Base-by-base conservation (phyloP, 768 basidiomycete species). In the Glaciozyma martinii region DNA sequence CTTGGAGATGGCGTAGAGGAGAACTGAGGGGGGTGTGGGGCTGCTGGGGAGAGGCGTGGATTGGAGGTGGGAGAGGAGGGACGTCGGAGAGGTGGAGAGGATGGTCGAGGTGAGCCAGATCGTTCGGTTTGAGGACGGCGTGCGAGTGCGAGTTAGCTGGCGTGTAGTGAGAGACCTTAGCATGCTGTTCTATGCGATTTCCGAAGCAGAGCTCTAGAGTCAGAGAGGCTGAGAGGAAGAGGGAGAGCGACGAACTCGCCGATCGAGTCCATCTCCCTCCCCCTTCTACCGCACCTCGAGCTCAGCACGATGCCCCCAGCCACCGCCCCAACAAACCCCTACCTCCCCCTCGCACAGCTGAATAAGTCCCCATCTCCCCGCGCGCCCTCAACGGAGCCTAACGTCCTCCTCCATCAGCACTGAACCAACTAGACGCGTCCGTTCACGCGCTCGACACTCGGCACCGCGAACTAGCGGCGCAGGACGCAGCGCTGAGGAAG, bases 1-100 rank as follows among this genome's bases (percentile, higher is more conserved):
- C 54, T 70, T 70, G 32, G 56, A 59, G n/a, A 70, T n/a, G 16
- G 62, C 43, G 56, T 42, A 66, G 37, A 63, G 16, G 10, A 56
- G 37, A 1, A 58, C 5, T 1, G 37, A 1, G 9, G 50, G 1
- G 5, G 47, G 13, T 12, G 21, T 27, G 9, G 43, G n/a, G 46
- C 1, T 27, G n/a, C 43, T 9, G 9, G 42, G 19, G 6, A 6
- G 47, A 6, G 57, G 57, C 1, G 42, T 30, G 57, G 12, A 4
- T 8, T 16, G 25, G 43, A 58, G 43, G 25, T 46, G 57, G 1
- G 21, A 3, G 50, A 66, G 32, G 50, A 69, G 65, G 1, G 68
- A 37, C 1, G 33, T 2, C 2, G 68, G 59, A 13, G 44, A 60
- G n/a, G 49, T 9, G 0, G 59, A 63, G 27, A 60, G 56, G 37